These are phyloP conservation scores for Paraphoma chrysanthemicola DNA, from an alignment of 2,329 filamentous ascomycete species.

Conservation along the genomic window DNA sequence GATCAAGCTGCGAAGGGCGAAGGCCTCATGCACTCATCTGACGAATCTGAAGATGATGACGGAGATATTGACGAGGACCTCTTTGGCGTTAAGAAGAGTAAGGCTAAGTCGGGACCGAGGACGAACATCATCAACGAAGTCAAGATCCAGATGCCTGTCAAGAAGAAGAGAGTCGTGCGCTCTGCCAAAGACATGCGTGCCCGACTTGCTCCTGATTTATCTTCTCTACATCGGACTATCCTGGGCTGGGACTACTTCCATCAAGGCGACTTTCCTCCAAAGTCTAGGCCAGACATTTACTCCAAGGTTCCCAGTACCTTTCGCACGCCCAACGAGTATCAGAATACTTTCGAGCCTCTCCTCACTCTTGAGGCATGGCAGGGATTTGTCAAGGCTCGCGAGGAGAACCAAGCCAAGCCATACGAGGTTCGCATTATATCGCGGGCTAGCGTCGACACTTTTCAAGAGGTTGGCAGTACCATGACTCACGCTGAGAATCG, in stretches of 20 bases:
- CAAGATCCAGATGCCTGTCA: constrained; percentile 70
- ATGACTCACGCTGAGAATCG: constrained; percentile 75
- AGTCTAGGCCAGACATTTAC: constrained; percentile 72
- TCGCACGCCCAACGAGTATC: constrained; percentile 77
- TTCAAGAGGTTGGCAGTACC: constrained; percentile 86
- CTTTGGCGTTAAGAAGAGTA: constrained; percentile 63
- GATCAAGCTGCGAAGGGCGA: constrained; percentile 77
- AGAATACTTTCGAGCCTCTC: constrained; percentile 87
- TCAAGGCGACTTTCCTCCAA: constrained; percentile 82
- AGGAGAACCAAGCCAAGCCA: constrained; percentile 79
- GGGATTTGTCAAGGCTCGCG: constrained; percentile 86
- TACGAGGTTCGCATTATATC: constrained; percentile 90
- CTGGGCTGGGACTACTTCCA: constrained; percentile 97
- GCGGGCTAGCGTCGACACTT: constrained; percentile 88
- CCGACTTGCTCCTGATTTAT: constrained; percentile 87
- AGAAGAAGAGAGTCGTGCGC: constrained; percentile 80
- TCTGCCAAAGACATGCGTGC: constrained; percentile 94
- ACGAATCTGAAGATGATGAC: constrained; percentile 67
- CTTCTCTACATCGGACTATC: constrained; percentile 82
- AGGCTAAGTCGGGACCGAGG: constrained; percentile 47
- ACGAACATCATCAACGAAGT: constrained; percentile 47
- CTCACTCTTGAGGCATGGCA: constrained; percentile 95
- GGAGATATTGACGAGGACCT: constrained; percentile 71
- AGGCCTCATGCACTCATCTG: constrained; percentile 88
- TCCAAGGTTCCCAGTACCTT: constrained; percentile 80